Conservation (phyloP, 2,329 filamentous ascomycete genomes). For the Nigrospora osmanthi region DNA sequence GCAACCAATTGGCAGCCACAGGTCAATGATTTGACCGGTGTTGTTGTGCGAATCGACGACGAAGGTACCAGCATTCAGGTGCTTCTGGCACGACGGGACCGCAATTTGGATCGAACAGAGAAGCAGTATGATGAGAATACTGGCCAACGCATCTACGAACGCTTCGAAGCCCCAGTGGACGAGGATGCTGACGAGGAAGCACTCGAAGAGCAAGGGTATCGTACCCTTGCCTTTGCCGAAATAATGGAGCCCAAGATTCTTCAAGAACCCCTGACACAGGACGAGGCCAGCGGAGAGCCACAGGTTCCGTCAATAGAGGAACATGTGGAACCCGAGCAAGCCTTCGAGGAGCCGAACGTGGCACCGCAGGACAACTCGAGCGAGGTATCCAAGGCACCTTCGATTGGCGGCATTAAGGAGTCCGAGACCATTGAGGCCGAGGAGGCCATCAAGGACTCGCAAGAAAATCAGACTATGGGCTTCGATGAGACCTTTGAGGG, state of each 20-base stretch:
- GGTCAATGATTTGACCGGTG: slow-evolving; percentile 56
- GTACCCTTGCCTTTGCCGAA: slow-evolving; percentile 52
- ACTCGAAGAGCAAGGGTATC: slow-evolving; percentile 46
- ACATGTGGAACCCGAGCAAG: not conserved
- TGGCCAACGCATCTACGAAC: slow-evolving; percentile 66
- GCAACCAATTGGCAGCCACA: slow-evolving; percentile 60
- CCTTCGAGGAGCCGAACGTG: not conserved
- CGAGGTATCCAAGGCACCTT: too few relatives aligned
- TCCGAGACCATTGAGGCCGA: too few relatives aligned
- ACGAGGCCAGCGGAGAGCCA: not conserved
- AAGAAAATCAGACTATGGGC: too few relatives aligned
- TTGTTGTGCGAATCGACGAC: slow-evolving; percentile 49
- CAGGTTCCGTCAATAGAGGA: not conserved
- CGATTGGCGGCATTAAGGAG: too few relatives aligned
- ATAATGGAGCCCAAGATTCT: slow-evolving; percentile 63
- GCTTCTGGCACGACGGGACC: slow-evolving; percentile 61
- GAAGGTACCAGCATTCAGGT: slow-evolving; percentile 47
- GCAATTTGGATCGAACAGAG: slow-evolving; percentile 44
- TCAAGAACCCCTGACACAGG: slow-evolving; percentile 25
- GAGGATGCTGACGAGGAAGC: slow-evolving; percentile 42
- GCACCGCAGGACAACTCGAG: too few relatives aligned
- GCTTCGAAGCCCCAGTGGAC: slow-evolving; percentile 67
- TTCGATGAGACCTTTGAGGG: slow-evolving; percentile 3
- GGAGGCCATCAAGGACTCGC: too few relatives aligned
- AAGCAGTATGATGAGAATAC: slow-evolving; percentile 57